phyloP scores from a whole-genome alignment of 2,329 filamentous ascomycete species.

The Xylariaceae sp. region DNA sequence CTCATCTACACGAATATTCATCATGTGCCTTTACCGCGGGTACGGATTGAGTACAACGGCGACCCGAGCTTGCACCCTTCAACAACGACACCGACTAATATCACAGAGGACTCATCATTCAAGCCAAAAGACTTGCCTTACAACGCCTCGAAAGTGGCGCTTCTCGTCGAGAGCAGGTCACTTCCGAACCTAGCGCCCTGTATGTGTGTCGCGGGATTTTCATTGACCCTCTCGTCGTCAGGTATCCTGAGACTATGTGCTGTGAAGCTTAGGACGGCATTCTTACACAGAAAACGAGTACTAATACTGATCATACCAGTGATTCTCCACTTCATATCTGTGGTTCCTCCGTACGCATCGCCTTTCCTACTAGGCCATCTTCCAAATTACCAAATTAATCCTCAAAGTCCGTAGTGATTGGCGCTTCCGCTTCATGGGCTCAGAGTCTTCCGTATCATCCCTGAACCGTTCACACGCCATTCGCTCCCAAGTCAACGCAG shows the following conservation, averaged over 20 bases:
- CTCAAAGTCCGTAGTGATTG: constrained; percentile 36
- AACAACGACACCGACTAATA: not conserved
- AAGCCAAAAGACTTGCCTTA: constrained; percentile 27
- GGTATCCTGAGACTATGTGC: too few relatives aligned
- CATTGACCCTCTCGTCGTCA: too few relatives aligned
- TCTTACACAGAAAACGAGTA: too few relatives aligned
- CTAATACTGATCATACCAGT: constrained; percentile 18
- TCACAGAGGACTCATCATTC: constrained; percentile 4
- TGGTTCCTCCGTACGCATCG: constrained; percentile 41
- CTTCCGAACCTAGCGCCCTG: constrained; percentile 46
- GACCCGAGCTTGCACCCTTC: not conserved
- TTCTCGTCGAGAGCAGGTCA: constrained; percentile 52
- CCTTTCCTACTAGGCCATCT: too few relatives aligned
- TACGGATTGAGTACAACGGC: constrained; percentile 30
- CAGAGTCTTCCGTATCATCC: constrained; percentile 39
- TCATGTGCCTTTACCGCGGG: constrained; percentile 12
- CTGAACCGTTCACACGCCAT: constrained; percentile 45
- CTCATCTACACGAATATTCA: constrained; percentile 26
- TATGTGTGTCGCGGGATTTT: too few relatives aligned
- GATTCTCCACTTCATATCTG: constrained; percentile 53
- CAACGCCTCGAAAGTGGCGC: constrained; percentile 50
- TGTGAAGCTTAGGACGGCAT: too few relatives aligned
- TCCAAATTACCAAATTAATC: too few relatives aligned
- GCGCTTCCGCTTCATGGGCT: constrained; percentile 55
- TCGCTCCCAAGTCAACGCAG: constrained; percentile 37